Percentiles rank a stretch among this genome's conserved stretches.
Conservation (phyloP, 768 basidiomycete genomes). For the Favolaschia claudopus region DNA sequence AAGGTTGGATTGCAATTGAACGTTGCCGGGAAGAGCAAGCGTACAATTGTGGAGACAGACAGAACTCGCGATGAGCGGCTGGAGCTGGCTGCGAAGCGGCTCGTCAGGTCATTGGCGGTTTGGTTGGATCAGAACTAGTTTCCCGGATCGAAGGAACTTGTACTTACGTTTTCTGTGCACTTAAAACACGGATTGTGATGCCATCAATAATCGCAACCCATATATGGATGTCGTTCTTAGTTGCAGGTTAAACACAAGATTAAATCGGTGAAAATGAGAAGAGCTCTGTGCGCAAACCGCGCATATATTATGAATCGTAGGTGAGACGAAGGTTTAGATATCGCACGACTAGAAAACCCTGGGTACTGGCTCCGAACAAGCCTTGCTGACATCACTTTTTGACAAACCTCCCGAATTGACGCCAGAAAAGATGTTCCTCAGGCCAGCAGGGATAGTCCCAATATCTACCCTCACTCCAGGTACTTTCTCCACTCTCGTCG, state of each 20-base stretch:
- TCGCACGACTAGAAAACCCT: no score
- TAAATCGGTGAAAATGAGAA: no score
- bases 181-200: no score
- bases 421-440: slow-evolving; percentile 66
- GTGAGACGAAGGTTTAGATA: no score
- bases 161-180: no score
- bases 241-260: no score
- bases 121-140: slow-evolving; percentile 42
- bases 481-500: slow-evolving; percentile 38
- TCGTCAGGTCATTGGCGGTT: slow-evolving; percentile 55
- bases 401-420: slow-evolving; percentile 63
- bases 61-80: slow-evolving; percentile 61
- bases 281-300: no score
- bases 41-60: slow-evolving; percentile 63
- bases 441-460: slow-evolving; percentile 49
- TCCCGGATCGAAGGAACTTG: no score
- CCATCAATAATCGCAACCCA: no score
- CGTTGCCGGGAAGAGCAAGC: slow-evolving; percentile 43
- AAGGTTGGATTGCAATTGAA: slow-evolving; percentile 48
- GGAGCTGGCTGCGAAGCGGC: slow-evolving; percentile 59
- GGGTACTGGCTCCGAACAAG: no score
- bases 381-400: slow-evolving; percentile 49
- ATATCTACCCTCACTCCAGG: slow-evolving; percentile 56
- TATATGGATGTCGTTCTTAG: no score
- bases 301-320: no score